Evolutionary conservation across 345 rosid species (phyloP).

Genomic region (Pugionium cornutum): DNA sequence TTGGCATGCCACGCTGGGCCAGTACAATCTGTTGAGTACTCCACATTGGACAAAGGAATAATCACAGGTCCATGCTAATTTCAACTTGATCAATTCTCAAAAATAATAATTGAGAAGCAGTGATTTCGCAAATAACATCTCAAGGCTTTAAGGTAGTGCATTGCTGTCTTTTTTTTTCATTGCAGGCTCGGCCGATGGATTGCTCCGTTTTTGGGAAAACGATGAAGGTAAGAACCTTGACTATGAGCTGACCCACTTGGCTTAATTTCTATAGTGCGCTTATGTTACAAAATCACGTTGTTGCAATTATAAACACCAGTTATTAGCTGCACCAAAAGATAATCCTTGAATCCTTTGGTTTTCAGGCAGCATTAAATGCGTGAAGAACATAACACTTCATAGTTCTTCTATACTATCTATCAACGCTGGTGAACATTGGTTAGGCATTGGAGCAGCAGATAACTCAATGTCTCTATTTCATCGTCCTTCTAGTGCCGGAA

Average conservation of each 20-base stretch:
- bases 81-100: background rate
- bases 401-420: conserved; percentile 74
- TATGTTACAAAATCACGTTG: background rate
- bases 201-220: conserved; percentile 97
- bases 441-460: conserved; percentile 98
- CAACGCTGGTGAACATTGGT: conserved; percentile 91
- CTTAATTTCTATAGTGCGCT: background rate
- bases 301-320: conserved; percentile 3
- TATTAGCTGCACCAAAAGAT: background rate
- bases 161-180: conserved; percentile 19
- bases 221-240: conserved; percentile 65
- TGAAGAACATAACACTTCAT: conserved; percentile 91
- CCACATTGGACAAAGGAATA: conserved; percentile 79
- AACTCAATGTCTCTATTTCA: conserved; percentile 98
- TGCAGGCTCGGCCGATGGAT: conserved; percentile 97
- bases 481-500: conserved; percentile 78
- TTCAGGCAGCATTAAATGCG: conserved; percentile 77
- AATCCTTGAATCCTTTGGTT: conserved; percentile 1
- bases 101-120: background rate
- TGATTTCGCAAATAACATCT: conserved; percentile 2
- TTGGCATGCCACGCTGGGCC: conserved; percentile 99
- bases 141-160: conserved; percentile 23
- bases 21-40: conserved; percentile 77
- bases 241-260: conserved; percentile 6
- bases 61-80: conserved; percentile 66